Conservation (phyloP, 2,329 filamentous ascomycete species). For the Cercospora sp. region DNA sequence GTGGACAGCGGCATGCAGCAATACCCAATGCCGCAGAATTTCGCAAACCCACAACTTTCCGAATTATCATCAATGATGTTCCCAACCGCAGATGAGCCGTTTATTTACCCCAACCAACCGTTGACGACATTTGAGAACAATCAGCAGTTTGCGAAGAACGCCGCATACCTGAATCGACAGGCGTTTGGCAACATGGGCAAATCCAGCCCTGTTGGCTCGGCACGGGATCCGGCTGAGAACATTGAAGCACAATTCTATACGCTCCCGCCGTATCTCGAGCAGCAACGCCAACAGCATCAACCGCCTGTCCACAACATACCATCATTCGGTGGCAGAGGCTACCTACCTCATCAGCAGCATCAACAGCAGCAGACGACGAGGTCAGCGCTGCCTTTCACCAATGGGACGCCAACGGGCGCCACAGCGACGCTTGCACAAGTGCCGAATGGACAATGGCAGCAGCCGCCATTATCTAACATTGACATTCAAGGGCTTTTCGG, state of each 20-base stretch:
- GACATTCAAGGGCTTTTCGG: conserved; percentile 43
- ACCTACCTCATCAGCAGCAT: conserved; percentile 6
- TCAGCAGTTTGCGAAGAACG: conserved; percentile 39
- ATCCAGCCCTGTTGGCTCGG: conserved; percentile 18
- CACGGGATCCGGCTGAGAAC: conserved; percentile 51
- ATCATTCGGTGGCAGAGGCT: conserved; percentile 27
- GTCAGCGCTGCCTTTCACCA: conserved; percentile 26
- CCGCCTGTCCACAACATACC: conserved; percentile 18
- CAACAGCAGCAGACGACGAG: not conserved
- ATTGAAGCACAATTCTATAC: conserved; percentile 74
- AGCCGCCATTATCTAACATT: conserved; percentile 37
- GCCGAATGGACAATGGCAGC: conserved; percentile 25
- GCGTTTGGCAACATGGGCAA: conserved; percentile 21
- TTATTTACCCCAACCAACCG: conserved; percentile 76
- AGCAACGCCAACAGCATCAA: conserved; percentile 39
- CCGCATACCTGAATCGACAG: conserved; percentile 15
- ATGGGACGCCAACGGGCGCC: conserved; percentile 21
- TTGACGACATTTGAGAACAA: conserved; percentile 59
- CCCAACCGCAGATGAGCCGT: conserved; percentile 67
- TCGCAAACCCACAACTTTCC: conserved; percentile 54
- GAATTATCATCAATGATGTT: conserved; percentile 81
- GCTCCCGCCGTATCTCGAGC: conserved; percentile 69
- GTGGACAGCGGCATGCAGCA: conserved; percentile 26
- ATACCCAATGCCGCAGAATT: conserved; percentile 31
- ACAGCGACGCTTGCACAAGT: conserved; percentile 21